A percentile compares a stretch with the other conserved stretches of the same genome.
These are phyloP conservation scores for Capsaspora owczarzaki DNA, from an alignment of 78 protist genomes.

Conservation along the genomic window DNA sequence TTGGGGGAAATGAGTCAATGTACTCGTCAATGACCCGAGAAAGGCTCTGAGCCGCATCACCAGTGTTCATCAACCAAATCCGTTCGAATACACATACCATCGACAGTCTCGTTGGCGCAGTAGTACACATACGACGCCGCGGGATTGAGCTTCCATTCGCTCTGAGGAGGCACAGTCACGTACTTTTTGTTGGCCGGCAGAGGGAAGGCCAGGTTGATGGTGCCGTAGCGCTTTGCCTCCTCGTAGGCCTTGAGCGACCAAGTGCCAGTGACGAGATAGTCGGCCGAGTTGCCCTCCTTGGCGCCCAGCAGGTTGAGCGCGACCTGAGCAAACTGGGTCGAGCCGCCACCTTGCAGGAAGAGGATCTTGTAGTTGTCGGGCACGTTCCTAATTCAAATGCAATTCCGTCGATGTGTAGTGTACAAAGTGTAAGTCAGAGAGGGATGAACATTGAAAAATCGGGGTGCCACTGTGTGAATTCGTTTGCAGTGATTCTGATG, in stretches of 20 bases:
- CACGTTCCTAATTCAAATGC: constrained; percentile 37
- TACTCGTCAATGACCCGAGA: not conserved
- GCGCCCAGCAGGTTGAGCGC: constrained; percentile 80
- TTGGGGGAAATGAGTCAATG: not conserved
- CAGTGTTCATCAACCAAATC: constrained; percentile 26
- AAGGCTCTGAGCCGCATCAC: not conserved
- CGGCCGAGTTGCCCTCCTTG: constrained; percentile 31
- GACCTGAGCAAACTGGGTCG: constrained; percentile 77
- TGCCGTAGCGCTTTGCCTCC: constrained; percentile 47
- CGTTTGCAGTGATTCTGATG: not conserved
- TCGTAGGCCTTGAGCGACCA: constrained; percentile 85
- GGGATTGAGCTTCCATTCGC: constrained; percentile 48
- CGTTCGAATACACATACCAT: constrained; percentile 55
- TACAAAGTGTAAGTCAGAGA: no score
- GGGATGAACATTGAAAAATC: not conserved
- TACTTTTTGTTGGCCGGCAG: constrained; percentile 18
- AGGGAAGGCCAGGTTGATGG: not conserved
- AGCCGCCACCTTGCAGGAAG: constrained; percentile 95
- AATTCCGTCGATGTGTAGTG: no score
- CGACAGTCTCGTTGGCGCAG: constrained; percentile 90
- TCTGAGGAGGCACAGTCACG: constrained; percentile 28
- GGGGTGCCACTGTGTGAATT: not conserved
- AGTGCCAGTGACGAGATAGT: constrained; percentile 84
- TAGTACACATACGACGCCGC: constrained; percentile 75
- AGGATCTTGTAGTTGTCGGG: constrained; percentile 82